Evolutionary conservation across 1,139 yeast species (phyloP), one percentile per base, ranked within the genome.

Genomic region (Candida sp.): DNA sequence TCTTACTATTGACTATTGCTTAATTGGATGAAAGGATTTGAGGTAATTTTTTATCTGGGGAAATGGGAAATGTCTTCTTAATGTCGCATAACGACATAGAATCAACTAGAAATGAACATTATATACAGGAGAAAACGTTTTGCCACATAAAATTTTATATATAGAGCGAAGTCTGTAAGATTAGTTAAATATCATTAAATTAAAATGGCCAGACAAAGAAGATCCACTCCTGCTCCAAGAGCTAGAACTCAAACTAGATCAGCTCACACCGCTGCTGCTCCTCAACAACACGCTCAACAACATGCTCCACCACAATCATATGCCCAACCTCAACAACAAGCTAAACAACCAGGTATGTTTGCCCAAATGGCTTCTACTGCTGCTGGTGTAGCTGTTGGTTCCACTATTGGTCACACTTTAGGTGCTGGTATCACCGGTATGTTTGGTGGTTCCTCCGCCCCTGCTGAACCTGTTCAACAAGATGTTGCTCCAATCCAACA

Each of bases 381-480:
- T 48, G 99, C 98, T 43, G 99, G 99, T 81, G 99, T 93, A 33
- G 99, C 98, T 42, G 97, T 93, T 46, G 99, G 99, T 59, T 87
- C 97, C 45, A 84, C 98, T 51, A 83, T 91, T 48, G 99, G 99
- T 49, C 99, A 93, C 76, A 89, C 98, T 41, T 57, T 93, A 49
- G 97, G 98, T 69, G 96, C 96, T 47, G 98, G 98, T 58, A 74
- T 93, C 56, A 82, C 96, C 43, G 77, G 89, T 42, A 69, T 93
- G 77, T 91, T 93, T 61, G 91, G 96, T 43, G 96, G 97, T 44
- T 76, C 86, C n/a, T 75, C 84, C 32, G 64, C 78, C 34, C 69
- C 78, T 41, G 70, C 82, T 30, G 77, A 80, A 27, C 79, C 75
- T 39, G 82, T 72, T 52, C 73, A 65, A 46, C 64, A 59, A 43